A percentile compares a stretch with the other conserved stretches of the same genome.
Evolutionary conservation across 257 asterid species (phyloP).

Genomic region (Nicotiana tabacum): DNA sequence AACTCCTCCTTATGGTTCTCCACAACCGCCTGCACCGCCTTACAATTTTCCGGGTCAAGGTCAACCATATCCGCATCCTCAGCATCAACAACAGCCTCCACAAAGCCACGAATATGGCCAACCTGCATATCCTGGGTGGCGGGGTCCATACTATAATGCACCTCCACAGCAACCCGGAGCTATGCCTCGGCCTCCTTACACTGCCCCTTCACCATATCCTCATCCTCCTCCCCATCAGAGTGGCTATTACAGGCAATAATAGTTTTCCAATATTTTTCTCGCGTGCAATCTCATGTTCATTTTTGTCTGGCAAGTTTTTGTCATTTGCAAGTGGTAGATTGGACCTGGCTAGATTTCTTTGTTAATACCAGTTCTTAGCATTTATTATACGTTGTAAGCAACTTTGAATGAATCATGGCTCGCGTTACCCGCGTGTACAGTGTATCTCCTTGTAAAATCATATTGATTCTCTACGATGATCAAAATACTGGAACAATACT

Average conservation of each 20-base stretch:
- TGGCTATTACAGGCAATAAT: conserved; percentile 73
- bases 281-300: neutral
- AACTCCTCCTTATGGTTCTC: conserved; percentile 40
- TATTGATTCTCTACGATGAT: neutral
- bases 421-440: neutral
- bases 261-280: neutral
- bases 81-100: conserved; percentile 51
- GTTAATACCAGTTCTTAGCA: neutral
- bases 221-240: conserved; percentile 66
- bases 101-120: conserved; percentile 69
- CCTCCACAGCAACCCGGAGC: conserved; percentile 80
- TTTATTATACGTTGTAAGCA: neutral
- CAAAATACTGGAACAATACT: neutral
- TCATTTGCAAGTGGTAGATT: neutral
- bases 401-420: neutral
- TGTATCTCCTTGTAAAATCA: neutral
- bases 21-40: conserved; percentile 61
- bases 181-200: conserved; percentile 84
- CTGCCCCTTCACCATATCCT: conserved; percentile 64
- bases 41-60: conserved; percentile 49
- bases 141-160: conserved; percentile 70
- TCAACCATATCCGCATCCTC: conserved; percentile 54
- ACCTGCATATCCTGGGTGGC: conserved; percentile 96
- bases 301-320: neutral
- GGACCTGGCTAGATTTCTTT: neutral